Conservation (phyloP, 2,329 filamentous ascomycete genomes). For the Podosphaera xanthii region DNA sequence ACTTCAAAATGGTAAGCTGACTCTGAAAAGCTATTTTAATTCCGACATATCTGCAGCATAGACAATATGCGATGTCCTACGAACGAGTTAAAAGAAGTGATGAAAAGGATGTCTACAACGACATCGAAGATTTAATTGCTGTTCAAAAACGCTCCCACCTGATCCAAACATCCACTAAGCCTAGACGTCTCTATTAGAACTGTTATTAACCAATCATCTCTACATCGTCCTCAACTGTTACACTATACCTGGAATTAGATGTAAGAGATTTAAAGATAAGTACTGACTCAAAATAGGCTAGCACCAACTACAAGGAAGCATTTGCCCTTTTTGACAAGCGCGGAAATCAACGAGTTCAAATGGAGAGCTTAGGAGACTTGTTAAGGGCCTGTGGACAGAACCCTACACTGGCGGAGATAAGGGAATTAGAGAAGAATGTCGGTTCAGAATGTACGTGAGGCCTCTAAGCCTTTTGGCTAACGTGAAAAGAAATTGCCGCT, state of each 20-base stretch:
- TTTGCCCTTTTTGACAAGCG: conserved; percentile 99
- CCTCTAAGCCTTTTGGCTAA: neutral
- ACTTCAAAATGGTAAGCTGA: too few species aligned
- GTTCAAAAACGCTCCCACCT: too few species aligned
- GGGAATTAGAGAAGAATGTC: conserved; percentile 73
- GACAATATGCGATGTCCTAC: too few species aligned
- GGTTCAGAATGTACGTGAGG: conserved; percentile 65
- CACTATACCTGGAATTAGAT: too few species aligned
- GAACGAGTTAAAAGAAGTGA: too few species aligned
- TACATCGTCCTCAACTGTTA: neutral
- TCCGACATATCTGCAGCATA: too few species aligned
- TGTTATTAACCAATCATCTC: neutral
- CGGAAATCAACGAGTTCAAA: conserved; percentile 73
- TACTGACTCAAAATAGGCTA: conserved; percentile 29
- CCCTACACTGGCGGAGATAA: conserved; percentile 80
- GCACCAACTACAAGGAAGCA: conserved; percentile 99
- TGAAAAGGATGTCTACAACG: too few species aligned
- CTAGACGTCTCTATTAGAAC: too few species aligned
- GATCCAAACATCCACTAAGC: too few species aligned
- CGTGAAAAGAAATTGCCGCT: neutral
- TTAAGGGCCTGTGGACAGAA: conserved; percentile 95
- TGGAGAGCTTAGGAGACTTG: conserved; percentile 76
- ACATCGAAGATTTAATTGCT: too few species aligned
- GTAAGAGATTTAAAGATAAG: neutral
- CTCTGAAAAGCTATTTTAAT: too few species aligned